These are phyloP conservation scores for Solanum hybrid DNA, from an alignment of 305 asterid species.

Conservation along the genomic window DNA sequence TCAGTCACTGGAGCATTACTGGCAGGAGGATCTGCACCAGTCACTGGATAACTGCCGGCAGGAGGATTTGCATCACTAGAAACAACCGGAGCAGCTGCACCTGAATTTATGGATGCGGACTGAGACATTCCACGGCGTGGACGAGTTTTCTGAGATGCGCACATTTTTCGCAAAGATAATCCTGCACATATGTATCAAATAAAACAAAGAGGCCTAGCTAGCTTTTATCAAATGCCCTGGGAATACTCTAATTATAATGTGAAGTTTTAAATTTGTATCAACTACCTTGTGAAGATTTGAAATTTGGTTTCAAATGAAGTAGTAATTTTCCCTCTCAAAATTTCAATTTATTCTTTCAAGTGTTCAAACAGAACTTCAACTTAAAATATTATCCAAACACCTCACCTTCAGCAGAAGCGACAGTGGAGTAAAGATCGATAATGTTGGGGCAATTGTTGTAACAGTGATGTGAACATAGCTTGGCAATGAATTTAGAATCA, in stretches of 20 bases:
- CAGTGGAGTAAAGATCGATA: slow-evolving; percentile 39
- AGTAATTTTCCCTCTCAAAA: not conserved
- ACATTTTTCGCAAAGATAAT: not conserved
- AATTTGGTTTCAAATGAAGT: not conserved
- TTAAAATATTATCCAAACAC: not conserved
- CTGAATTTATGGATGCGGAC: not conserved
- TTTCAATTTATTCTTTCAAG: not conserved
- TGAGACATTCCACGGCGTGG: not conserved
- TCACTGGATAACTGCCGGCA: not conserved
- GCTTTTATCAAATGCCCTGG: not conserved
- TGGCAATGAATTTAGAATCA: slow-evolving; percentile 27
- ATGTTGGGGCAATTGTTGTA: slow-evolving; percentile 52
- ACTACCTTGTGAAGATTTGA: not conserved
- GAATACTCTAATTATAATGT: not conserved
- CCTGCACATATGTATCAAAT: not conserved
- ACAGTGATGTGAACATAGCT: slow-evolving; percentile 42
- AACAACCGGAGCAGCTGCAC: not conserved
- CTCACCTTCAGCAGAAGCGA: slow-evolving; percentile 56
- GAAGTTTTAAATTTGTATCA: too few species aligned
- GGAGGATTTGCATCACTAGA: too few species aligned
- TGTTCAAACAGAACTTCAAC: not conserved
- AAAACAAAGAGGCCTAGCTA: not conserved
- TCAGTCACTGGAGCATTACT: too few species aligned
- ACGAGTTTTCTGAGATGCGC: not conserved
- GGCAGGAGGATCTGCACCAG: not conserved